phyloP scores from a whole-genome alignment of 2,329 filamentous ascomycete species.

The Phaeosphaeriaceae sp. region DNA sequence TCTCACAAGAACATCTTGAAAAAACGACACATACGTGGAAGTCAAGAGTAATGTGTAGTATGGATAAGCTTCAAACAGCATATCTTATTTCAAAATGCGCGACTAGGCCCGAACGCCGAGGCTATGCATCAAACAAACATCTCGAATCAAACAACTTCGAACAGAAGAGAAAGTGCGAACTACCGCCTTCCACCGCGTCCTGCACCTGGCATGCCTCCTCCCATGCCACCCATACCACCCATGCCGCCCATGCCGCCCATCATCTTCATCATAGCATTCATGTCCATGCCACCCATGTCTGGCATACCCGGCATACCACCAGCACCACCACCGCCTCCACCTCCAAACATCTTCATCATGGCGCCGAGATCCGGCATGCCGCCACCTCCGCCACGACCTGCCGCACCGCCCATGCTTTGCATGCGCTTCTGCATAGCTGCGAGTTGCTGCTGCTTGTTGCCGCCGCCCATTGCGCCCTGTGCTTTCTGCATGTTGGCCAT shows the following conservation, averaged over 20 bases:
- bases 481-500: conserved; percentile 98
- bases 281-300: conserved; percentile 45
- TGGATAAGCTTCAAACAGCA: background rate
- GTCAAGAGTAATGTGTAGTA: background rate
- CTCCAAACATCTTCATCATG: conserved; percentile 91
- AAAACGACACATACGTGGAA: too few relatives aligned
- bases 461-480: conserved; percentile 87
- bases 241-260: conserved; percentile 42
- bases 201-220: conserved; percentile 22
- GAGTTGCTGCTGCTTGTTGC: conserved; percentile 91
- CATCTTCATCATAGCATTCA: conserved; percentile 46
- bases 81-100: background rate
- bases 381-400: conserved; percentile 60
- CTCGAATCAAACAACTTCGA: too few relatives aligned
- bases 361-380: conserved; percentile 81
- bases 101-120: conserved; percentile 25
- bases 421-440: conserved; percentile 97
- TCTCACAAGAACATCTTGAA: too few relatives aligned
- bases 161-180: too few relatives aligned
- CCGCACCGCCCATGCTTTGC: conserved; percentile 84
- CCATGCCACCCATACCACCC: conserved; percentile 22
- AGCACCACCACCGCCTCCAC: conserved; percentile 65
- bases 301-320: conserved; percentile 52
- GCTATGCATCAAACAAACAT: conserved; percentile 34
- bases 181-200: background rate